These are phyloP conservation scores for Mucor circinelloides DNA, from an alignment of 371 early-diverging fungal genomes.

Conservation along the genomic window DNA sequence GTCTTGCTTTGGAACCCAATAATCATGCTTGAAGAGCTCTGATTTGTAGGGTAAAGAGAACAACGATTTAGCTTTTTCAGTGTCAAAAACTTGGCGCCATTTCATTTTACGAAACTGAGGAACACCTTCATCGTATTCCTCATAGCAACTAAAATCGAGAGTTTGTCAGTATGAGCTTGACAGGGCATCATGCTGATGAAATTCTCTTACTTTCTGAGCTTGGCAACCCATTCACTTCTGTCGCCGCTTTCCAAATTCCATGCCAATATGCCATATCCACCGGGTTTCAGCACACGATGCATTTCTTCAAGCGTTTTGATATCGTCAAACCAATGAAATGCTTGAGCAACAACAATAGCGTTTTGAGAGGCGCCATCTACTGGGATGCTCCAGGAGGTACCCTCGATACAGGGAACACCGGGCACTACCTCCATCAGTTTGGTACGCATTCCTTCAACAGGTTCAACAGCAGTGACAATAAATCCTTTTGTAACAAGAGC, in stretches of 20 bases:
- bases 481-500: slow-evolving; percentile 26
- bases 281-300: slow-evolving; percentile 44
- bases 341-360: slow-evolving; percentile 46
- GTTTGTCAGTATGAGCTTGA: not conserved
- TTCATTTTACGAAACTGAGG: slow-evolving; percentile 36
- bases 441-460: slow-evolving; percentile 43
- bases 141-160: slow-evolving; percentile 14
- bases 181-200: not conserved
- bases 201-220: slow-evolving; percentile 22
- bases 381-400: slow-evolving; percentile 45
- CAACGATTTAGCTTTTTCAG: slow-evolving; percentile 24
- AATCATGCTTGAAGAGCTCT: slow-evolving; percentile 16
- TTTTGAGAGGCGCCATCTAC: slow-evolving; percentile 32
- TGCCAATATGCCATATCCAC: slow-evolving; percentile 36
- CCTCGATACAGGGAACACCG: slow-evolving; percentile 24
- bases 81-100: slow-evolving; percentile 34
- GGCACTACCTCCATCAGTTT: slow-evolving; percentile 24
- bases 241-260: slow-evolving; percentile 48
- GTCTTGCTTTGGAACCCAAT: slow-evolving; percentile 11
- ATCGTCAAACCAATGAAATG: slow-evolving; percentile 59
- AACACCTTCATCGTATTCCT: slow-evolving; percentile 22
- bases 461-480: slow-evolving; percentile 47
- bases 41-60: slow-evolving; percentile 29
- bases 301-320: slow-evolving; percentile 39
- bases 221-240: slow-evolving; percentile 34